These are phyloP conservation scores for Ganoderma meredithae DNA, from an alignment of 1,284 basidiomycete genomes.

Conservation along the genomic window DNA sequence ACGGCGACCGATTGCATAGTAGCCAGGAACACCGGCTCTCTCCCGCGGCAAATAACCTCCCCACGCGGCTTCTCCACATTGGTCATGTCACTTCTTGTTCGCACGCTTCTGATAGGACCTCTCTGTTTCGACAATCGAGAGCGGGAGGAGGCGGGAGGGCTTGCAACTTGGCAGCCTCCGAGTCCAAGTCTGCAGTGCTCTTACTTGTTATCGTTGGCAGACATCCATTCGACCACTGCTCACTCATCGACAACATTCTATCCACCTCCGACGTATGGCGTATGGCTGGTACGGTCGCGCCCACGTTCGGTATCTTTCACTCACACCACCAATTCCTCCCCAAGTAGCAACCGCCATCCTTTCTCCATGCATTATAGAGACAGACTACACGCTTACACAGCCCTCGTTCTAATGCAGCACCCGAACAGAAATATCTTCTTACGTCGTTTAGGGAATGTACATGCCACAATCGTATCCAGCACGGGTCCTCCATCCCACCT, in stretches of 20 bases:
- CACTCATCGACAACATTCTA: background rate
- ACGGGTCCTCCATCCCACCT: background rate
- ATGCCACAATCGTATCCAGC: background rate
- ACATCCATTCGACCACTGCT: background rate
- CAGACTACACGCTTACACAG: background rate
- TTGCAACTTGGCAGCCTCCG: no score
- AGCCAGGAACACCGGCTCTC: background rate
- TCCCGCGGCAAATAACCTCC: background rate
- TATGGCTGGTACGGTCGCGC: background rate
- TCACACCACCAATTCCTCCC: background rate
- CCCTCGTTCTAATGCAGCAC: background rate
- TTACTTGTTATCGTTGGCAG: no score
- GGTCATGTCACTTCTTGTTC: background rate
- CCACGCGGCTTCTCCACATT: background rate
- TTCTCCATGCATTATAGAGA: background rate
- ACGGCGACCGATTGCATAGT: background rate
- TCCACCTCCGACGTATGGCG: background rate
- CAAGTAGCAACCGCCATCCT: background rate
- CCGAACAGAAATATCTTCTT: background rate
- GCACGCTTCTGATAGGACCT: background rate
- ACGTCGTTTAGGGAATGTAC: background rate
- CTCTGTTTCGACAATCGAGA: no score
- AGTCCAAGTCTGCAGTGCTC: no score
- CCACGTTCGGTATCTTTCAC: background rate
- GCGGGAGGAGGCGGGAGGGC: no score